phyloP scores from a whole-genome alignment of 202 grass and related monocot species.

The Brachypodium distachyon region DNA sequence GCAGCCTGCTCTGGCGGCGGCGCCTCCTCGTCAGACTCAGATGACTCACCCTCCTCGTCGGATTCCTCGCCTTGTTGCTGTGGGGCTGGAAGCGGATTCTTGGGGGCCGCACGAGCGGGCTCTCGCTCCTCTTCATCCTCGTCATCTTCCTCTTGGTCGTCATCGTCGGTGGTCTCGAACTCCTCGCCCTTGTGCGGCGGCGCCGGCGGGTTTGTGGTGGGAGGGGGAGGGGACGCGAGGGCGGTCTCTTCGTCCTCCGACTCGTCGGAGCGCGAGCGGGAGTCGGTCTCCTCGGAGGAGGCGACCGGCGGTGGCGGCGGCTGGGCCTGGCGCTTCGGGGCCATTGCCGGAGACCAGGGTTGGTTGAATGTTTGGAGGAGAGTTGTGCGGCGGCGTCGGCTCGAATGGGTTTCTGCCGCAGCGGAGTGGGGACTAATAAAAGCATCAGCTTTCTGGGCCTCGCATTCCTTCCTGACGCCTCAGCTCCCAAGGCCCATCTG shows the following conservation, averaged over 20 bases:
- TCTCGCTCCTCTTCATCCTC: background rate
- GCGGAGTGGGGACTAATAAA: background rate
- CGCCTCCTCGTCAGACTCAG: background rate
- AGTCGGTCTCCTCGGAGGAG: constrained; percentile 12
- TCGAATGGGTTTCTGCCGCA: background rate
- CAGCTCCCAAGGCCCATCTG: background rate
- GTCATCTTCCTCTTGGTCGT: background rate
- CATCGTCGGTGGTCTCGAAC: constrained; percentile 6
- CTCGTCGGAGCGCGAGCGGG: constrained; percentile 3
- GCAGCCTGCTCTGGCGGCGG: background rate
- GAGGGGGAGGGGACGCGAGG: background rate
- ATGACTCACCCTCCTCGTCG: background rate
- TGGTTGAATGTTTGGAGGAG: background rate
- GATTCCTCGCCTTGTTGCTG: background rate
- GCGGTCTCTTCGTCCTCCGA: constrained; percentile 11
- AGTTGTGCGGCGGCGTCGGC: background rate
- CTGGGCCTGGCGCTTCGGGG: constrained; percentile 15
- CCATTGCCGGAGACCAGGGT: constrained; percentile 20
- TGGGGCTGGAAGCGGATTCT: background rate
- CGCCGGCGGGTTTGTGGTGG: background rate
- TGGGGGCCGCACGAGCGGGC: background rate
- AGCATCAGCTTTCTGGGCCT: no score
- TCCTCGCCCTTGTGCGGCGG: background rate
- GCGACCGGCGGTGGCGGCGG: background rate
- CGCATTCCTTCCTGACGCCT: no score